phyloP scores from a whole-genome alignment of 768 basidiomycete species.

The Boletus fagicola region DNA sequence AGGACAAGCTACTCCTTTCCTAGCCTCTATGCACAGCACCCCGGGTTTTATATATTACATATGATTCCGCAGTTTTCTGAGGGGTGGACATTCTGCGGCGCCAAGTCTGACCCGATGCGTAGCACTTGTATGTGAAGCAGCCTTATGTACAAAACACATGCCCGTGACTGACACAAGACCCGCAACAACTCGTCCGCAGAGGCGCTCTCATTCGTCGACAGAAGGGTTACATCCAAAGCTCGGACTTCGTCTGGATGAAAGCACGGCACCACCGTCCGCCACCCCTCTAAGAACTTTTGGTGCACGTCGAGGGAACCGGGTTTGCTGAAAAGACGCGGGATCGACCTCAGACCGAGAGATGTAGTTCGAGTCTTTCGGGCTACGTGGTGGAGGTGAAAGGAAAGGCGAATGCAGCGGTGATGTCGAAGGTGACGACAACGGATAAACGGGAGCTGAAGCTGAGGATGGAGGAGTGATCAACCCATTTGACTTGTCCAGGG shows the following conservation, averaged over 20 bases:
- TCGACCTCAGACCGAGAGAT: conserved; percentile 37
- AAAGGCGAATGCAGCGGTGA: conserved; percentile 18
- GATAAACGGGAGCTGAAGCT: conserved; percentile 10
- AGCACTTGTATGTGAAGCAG: conserved; percentile 1
- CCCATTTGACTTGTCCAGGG: conserved; percentile 59
- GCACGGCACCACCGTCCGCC: conserved; percentile 22
- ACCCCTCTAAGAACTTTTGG: conserved; percentile 5
- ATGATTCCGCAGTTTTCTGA: background rate
- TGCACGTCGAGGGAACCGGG: conserved; percentile 43
- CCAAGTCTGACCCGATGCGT: background rate
- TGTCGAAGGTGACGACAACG: conserved; percentile 33
- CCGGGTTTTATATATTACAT: background rate
- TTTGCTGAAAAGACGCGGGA: conserved; percentile 27
- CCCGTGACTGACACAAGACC: background rate
- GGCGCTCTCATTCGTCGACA: conserved; percentile 14
- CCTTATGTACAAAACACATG: conserved; percentile 1
- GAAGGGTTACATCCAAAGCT: conserved; percentile 5
- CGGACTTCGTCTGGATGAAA: conserved; percentile 19
- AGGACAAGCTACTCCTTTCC: background rate
- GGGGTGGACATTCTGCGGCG: background rate
- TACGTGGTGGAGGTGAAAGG: conserved; percentile 29
- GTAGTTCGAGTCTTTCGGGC: conserved; percentile 9
- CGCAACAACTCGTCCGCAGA: background rate
- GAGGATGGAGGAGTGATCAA: conserved; percentile 62
- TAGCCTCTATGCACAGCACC: background rate